Evolutionary conservation across 2,329 filamentous ascomycete species (phyloP), one percentile per base, ranked within the genome.

Genomic region (Domatiomyces catenatus): DNA sequence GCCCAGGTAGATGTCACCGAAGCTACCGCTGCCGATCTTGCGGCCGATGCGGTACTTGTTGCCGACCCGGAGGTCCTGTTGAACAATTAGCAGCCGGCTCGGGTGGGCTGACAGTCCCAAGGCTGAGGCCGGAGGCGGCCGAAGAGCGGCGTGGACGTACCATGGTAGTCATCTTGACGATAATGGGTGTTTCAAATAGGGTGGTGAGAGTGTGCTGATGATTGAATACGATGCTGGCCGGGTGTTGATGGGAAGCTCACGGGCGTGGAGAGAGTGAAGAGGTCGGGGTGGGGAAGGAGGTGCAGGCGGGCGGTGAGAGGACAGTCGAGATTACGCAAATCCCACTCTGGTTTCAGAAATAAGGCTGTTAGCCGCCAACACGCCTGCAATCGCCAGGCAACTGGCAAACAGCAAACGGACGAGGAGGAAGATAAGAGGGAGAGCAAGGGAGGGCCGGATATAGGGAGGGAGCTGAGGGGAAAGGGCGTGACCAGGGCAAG

Each of bases 1-100:
- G 63, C 92, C 92, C 50, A 96, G 81, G 72, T 96, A 98, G 67
- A 98, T 96, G 63, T 96, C 92, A 74, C 92, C 92, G 69, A 98
- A 98, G 65, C 83, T 89, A 61, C 92, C 92, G 61, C 88, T 94
- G 62, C 92, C 92, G 65, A 98, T 98, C 79, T 98, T 98, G 64
- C 92, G 87, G 69, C 92, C 92, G 70, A 98, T 96, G 63, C 92
- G 88, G 81, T 98, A 98, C 68, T 98, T 96, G 71, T 96, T 96
- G 71, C 92, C 92, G 72, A 98, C 92, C 66, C 92, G 88, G 64
- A 98, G 82, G 80, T 98, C 92, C 90, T 96, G 63, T 46, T 59
- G 10, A 39, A 15, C 10, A 10, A 12, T 39, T 15, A 39, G 32
- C 32, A 39, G 32, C 32, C 32, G 2, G 10, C 15, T 39, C 32